Conservation (phyloP, 2,329 filamentous ascomycete species). For the Penicillium sp. region DNA sequence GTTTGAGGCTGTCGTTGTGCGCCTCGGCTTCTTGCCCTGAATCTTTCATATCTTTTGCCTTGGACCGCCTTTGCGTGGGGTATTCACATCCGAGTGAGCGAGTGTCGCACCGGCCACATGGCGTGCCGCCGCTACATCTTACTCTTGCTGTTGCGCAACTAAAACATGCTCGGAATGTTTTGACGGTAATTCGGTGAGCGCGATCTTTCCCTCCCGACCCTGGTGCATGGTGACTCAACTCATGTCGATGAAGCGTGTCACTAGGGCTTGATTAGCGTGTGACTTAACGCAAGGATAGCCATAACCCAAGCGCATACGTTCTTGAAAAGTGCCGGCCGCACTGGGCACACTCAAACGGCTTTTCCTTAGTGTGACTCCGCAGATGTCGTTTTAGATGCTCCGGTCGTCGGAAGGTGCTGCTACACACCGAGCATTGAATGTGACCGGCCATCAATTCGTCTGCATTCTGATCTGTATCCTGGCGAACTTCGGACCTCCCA, state of each 20-base stretch:
- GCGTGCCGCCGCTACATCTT: conserved; percentile 38
- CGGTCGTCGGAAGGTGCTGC: conserved; percentile 38
- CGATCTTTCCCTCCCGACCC: conserved; percentile 35
- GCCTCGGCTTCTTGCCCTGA: conserved; percentile 8
- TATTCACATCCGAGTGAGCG: conserved; percentile 40
- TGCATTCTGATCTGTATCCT: conserved; percentile 4
- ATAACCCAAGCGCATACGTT: conserved; percentile 30
- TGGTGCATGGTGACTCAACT: conserved; percentile 38
- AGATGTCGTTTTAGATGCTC: conserved; percentile 44
- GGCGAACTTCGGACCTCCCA: not conserved
- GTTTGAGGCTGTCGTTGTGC: conserved; percentile 5
- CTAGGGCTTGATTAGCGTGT: conserved; percentile 15
- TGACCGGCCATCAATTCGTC: conserved; percentile 18
- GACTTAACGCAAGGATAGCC: not conserved
- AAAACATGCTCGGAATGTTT: conserved; percentile 42
- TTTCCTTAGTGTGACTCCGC: conserved; percentile 42
- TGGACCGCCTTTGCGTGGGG: conserved; percentile 39
- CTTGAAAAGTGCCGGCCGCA: conserved; percentile 44
- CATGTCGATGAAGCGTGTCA: conserved; percentile 42
- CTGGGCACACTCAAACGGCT: conserved; percentile 39
- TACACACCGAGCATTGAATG: conserved; percentile 36
- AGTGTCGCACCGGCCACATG: conserved; percentile 38
- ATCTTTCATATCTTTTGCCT: conserved; percentile 26
- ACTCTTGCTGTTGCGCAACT: conserved; percentile 41
- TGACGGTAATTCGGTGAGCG: conserved; percentile 41